A percentile compares a stretch with the other conserved stretches of the same genome.
Evolutionary conservation across 805 yeast species (phyloP).

Genomic region (Myxozyma neotropica): DNA sequence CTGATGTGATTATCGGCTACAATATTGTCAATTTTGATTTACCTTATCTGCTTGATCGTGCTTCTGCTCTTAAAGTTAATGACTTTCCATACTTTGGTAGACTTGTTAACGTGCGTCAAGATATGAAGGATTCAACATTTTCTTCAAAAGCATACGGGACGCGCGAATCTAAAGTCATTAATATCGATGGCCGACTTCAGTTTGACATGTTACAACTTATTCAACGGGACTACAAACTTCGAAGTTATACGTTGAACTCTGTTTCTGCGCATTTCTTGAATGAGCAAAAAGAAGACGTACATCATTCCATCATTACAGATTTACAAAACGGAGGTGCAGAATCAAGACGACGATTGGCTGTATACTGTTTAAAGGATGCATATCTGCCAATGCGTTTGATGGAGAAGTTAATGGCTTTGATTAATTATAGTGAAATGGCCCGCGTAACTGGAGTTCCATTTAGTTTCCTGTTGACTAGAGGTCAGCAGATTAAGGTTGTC

Average conservation of each 20-base stretch:
- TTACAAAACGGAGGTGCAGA: slow-evolving; percentile 90
- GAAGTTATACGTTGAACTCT: slow-evolving; percentile 92
- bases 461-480: slow-evolving; percentile 82
- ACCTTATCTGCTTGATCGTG: slow-evolving; percentile 89
- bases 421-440: slow-evolving; percentile 98
- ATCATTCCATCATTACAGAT: slow-evolving; percentile 93
- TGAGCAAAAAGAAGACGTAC: slow-evolving; percentile 98
- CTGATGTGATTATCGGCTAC: slow-evolving; percentile 96
- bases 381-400: slow-evolving; percentile 82
- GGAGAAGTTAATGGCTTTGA: slow-evolving; percentile 93
- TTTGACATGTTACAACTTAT: slow-evolving; percentile 88
- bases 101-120: slow-evolving; percentile 66
- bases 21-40: slow-evolving; percentile 93
- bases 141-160: slow-evolving; percentile 97
- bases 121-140: slow-evolving; percentile 76
- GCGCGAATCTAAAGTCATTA: slow-evolving; percentile 85
- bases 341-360: slow-evolving; percentile 92
- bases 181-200: slow-evolving; percentile 95
- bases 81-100: slow-evolving; percentile 89
- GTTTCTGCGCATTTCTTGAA: slow-evolving; percentile 92
- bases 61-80: slow-evolving; percentile 64
- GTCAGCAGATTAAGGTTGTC: slow-evolving; percentile 96
- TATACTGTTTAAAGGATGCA: slow-evolving; percentile 95
- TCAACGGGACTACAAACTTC: slow-evolving; percentile 90
- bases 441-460: slow-evolving; percentile 99